Evolutionary conservation across 768 basidiomycete genomes (phyloP).

Genomic region (Russula foetens): DNA sequence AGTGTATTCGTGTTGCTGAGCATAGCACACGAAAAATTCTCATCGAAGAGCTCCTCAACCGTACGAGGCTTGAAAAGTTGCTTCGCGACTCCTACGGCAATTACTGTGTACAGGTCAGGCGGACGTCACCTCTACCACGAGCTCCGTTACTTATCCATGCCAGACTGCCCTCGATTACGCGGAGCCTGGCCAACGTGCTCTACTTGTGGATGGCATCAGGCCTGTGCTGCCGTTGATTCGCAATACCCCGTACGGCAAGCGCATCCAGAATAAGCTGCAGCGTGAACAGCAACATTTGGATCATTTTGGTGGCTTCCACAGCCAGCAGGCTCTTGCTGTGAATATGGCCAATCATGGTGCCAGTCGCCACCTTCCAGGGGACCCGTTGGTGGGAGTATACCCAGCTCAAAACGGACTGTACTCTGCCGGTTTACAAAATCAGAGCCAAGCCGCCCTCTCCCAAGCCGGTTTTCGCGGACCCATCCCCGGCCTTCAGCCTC

Average conservation of each 20-base stretch:
- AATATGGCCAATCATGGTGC: conserved; percentile 41
- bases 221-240: conserved; percentile 98
- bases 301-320: conserved; percentile 49
- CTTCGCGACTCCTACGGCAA: conserved; percentile 95
- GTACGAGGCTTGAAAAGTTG: conserved; percentile 90
- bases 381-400: conserved; percentile 59
- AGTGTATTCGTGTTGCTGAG: conserved; percentile 90
- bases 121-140: not conserved
- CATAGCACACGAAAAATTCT: conserved; percentile 89
- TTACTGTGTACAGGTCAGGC: conserved; percentile 80
- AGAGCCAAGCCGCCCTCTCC: conserved; percentile 39
- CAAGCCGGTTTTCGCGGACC: conserved; percentile 29
- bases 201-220: conserved; percentile 94
- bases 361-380: conserved; percentile 49
- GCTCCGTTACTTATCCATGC: conserved; percentile 27
- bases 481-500: conserved; percentile 56
- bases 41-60: conserved; percentile 92
- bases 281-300: conserved; percentile 72
- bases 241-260: conserved; percentile 98
- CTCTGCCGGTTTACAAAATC: conserved; percentile 50
- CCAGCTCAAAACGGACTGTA: conserved; percentile 55
- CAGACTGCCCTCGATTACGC: conserved; percentile 97
- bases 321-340: conserved; percentile 52
- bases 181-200: conserved; percentile 83
- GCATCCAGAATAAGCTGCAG: conserved; percentile 97